phyloP scores from a whole-genome alignment of 345 rosid species.

The Dipteronia dyeriana region DNA sequence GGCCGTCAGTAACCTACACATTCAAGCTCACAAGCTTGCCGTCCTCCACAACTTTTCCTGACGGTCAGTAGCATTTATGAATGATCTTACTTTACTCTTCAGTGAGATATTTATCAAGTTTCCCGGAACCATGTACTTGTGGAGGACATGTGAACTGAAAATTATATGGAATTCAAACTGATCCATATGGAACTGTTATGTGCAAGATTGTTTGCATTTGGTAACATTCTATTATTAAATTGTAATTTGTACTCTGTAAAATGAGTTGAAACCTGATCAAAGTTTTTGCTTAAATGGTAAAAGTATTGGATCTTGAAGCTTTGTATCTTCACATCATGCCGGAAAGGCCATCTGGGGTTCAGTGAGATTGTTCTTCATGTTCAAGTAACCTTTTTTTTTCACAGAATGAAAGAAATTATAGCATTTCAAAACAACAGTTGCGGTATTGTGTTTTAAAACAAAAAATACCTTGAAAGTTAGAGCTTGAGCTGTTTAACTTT shows the following conservation, averaged over 20 bases:
- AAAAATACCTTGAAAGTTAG: no score
- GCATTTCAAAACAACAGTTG: no score
- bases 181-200: neutral
- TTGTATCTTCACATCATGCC: neutral
- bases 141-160: neutral
- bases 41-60: neutral
- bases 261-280: neutral
- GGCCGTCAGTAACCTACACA: constrained; percentile 13
- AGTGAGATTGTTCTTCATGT: no score
- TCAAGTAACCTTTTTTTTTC: no score
- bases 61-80: neutral
- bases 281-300: neutral
- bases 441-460: no score
- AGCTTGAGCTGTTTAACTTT: no score
- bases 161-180: neutral
- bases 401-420: no score
- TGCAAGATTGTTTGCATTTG: neutral
- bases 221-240: neutral
- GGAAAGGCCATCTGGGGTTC: no score
- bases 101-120: neutral
- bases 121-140: neutral
- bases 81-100: neutral
- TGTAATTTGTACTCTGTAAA: neutral
- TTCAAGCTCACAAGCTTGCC: neutral
- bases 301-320: no score